Evolutionary conservation across 1,284 basidiomycete genomes (phyloP), one percentile per base, ranked within the genome.

Genomic region (Laetiporus sulphureus): DNA sequence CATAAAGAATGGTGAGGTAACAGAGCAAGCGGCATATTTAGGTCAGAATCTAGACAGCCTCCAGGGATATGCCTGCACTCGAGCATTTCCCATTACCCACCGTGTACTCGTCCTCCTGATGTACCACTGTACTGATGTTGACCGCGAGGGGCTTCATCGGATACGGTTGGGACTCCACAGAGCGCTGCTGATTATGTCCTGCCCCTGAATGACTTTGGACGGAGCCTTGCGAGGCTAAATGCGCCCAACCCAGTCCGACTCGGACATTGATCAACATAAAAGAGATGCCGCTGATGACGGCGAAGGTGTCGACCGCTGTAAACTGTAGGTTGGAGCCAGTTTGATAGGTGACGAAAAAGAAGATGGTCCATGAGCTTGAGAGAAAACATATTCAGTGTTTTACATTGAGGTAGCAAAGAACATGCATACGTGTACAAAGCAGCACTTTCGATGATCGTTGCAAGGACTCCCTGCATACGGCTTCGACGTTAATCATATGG

Each of bases 371-470:
- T 3, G 34, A 11, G 13, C 34, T 36, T 7, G 15, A 23, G 21
- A 7, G 20, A n/a, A n/a, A n/a, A n/a, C 10, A 13, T 27, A 7
- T 8, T 27, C 25, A 27, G 25, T 8, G 13, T 13, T 27, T 19
- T 35, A 19, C 19, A 27, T 27, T 7, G 13, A 19, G 19, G 29
- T 11, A 16, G 5, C 5, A 23, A 18, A 18, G 11, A 27, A 27
- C 19, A 23, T 11, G 24, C 39, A 5, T 25, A 40, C 39, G 31
- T 31, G 15, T 34, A 40, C 11, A 40, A 32, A 18, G 31, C 19
- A 16, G 39, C 39, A 20, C 39, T 40, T 21, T 40, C 39, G 20
- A 22, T 15, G 16, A 40, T 20, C 3, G 29, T 31, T 4, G 24
- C 30, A 6, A 40, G n/a, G 5, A 31, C 31, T 5, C 22, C 21